Evolutionary conservation across 129 eudicot species (phyloP).

Genomic region (Tagetes erecta): DNA sequence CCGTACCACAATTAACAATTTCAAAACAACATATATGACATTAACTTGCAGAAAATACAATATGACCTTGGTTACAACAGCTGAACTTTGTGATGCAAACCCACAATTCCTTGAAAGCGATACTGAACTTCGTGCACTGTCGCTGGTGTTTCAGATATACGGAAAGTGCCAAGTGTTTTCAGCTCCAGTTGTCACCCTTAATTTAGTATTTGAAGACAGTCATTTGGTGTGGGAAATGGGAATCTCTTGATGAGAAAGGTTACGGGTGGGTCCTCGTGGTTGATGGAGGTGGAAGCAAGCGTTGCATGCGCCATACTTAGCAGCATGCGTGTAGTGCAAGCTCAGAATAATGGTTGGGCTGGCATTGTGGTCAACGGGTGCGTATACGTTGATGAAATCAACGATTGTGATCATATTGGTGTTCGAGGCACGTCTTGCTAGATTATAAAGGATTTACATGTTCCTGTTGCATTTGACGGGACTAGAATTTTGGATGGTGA

Average conservation of each 20-base stretch:
- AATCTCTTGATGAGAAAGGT: slow-evolving; percentile 46
- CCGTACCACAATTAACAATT: neutral
- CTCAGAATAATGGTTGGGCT: too few species aligned
- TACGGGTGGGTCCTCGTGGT: slow-evolving; percentile 63
- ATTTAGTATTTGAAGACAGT: slow-evolving; percentile 63
- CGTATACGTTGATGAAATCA: slow-evolving; percentile 58
- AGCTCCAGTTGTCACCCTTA: slow-evolving; percentile 62
- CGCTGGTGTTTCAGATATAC: slow-evolving; percentile 57
- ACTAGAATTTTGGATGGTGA: too few species aligned
- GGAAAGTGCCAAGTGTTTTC: slow-evolving; percentile 64
- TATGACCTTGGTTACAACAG: slow-evolving; percentile 67
- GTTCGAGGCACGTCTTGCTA: slow-evolving; percentile 36
- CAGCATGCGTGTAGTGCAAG: too few species aligned
- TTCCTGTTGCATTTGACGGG: too few species aligned
- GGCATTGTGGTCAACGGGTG: slow-evolving; percentile 59
- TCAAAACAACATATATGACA: neutral
- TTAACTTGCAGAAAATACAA: slow-evolving; percentile 6
- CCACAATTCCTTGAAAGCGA: slow-evolving; percentile 51
- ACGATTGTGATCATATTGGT: slow-evolving; percentile 57
- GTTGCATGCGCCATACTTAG: slow-evolving; percentile 47
- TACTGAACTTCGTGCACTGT: slow-evolving; percentile 56
- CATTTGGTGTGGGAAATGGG: slow-evolving; percentile 40
- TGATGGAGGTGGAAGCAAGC: slow-evolving; percentile 59
- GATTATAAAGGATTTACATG: too few species aligned
- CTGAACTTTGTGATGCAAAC: slow-evolving; percentile 67